Base-by-base conservation (phyloP, 2,329 filamentous ascomycete species). In the Claviceps digitariae region DNA sequence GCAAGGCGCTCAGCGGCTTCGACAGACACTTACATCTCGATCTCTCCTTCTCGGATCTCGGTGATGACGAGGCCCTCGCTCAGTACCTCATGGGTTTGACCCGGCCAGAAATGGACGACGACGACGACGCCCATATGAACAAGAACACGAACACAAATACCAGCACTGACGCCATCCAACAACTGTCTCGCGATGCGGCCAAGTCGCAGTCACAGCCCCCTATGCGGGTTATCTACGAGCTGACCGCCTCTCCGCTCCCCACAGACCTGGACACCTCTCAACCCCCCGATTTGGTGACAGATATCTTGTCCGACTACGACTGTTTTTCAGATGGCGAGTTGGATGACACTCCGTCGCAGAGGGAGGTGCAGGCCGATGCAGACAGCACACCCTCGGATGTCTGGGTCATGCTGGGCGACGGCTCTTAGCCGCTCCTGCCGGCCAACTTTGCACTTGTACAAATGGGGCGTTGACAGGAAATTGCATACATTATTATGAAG, bases 381-480 rank as follows among this genome's bases (percentile, higher is more conserved):
- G 59, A 61, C 51, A 54, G 60, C 47, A 58, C 61, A 38, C 60
- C 59, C 51, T 60, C 64, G 25, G 69, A 67, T 44, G 61, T 66
- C 56, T 74, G 71, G 71, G 65, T 73, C 38, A 64, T 74, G 63
- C 63, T 74, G 59, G 68, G 67, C 62, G 70, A 73, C 66, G 72
- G 67, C 70, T 72, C 66, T 69, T 69, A 74, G 64, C 69, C 63
- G 68, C 71, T 69, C 69, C 66, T 10, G 31, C 9, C 9, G 31
- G 31, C 31, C 31, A 12, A 13, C 3, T n/a, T n/a, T n/a, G 31
- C 10, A 34, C 31, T 13, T 34, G 31, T 12, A 34, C 31, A 10
- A 13, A 34, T 34, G 31, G 31, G 27, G 31, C 9, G 31, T 34
- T 34, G 8, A 34, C 9, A 34, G 12, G 8, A 34, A 34, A 10